Evolutionary conservation across 1,139 yeast species (phyloP), one percentile per base, ranked within the genome.

Genomic region (Taiozyma onychis): DNA sequence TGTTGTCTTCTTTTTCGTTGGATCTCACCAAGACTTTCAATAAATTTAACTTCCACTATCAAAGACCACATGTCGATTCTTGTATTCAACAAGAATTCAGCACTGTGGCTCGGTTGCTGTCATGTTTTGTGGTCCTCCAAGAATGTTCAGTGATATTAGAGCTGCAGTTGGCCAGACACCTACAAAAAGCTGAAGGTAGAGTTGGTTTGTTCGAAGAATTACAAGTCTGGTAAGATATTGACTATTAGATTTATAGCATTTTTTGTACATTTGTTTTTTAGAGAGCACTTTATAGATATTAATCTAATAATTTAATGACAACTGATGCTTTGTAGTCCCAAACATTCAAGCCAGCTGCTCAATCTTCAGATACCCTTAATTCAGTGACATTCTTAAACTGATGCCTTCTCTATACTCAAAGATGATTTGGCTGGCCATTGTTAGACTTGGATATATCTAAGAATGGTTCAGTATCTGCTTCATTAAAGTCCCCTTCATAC

Each of bases 91-190:
- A 59, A 13, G 73, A 69, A 41, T 48, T 56, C 46, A 47, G 66
- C 6, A 47, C 52, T 2, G 72, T 1, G 67, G 75, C 2, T 42
- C 50, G 2, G 53, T 51, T 22, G 53, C 48, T 16, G 51, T 51
- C 39, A 45, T 51, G 28, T 44, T 48, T 13, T 78, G 83, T 66
- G 82, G 82, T 8, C 78, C 76, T 50, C 76, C 78, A 18, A 54
- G 57, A 14, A 70, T 77, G 75, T 79, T 76, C 43, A 83, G 77
- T 58, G 73, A 72, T 27, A 54, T 78, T 43, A 66, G 83, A 50
- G 61, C 68, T 41, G 50, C 63, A 14, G 69, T 70, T 22, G 18
- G 70, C 66, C 14, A 53, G 60, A 13, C 56, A 65, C 45, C 51
- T 70, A 14, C 66, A 67, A 46, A 57, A 63, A 27, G 61, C 64